Percentiles rank a stretch among this genome's conserved stretches.
Conservation (phyloP, 306 rosid genomes). For the Malus orientalis region DNA sequence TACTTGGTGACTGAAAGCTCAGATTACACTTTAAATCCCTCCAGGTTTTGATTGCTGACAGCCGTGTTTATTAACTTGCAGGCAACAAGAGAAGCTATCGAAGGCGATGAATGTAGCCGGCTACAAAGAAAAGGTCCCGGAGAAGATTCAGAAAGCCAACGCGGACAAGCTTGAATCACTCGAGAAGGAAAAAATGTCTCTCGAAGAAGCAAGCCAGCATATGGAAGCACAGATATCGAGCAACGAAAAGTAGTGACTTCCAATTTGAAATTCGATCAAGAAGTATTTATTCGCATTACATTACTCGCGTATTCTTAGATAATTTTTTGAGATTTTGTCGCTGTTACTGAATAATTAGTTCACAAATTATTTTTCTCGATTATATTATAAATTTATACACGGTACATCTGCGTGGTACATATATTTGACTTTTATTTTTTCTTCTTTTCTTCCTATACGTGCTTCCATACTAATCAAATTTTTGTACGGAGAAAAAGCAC, state of each 20-base stretch:
- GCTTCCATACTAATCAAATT: constrained; percentile 5
- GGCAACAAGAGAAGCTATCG: constrained; percentile 59
- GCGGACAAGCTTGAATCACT: constrained; percentile 55
- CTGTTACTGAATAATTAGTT: too few species aligned
- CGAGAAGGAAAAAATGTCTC: constrained; percentile 55
- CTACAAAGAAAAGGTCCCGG: constrained; percentile 68
- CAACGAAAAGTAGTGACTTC: not conserved
- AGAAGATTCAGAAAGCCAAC: constrained; percentile 42
- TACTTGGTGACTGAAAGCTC: not conserved
- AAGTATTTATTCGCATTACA: not conserved
- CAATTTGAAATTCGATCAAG: not conserved
- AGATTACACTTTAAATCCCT: not conserved
- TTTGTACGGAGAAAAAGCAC: not conserved
- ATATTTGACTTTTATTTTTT: too few species aligned
- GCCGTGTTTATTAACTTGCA: not conserved
- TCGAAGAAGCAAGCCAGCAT: constrained; percentile 50
- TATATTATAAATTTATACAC: too few species aligned
- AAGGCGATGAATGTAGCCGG: constrained; percentile 52
- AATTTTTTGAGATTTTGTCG: too few species aligned
- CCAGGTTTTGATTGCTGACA: not conserved
- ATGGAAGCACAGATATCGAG: constrained; percentile 27
- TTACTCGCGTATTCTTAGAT: too few species aligned
- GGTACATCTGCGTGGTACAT: too few species aligned
- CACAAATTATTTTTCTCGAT: not conserved
- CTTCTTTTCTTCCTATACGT: not conserved